These are phyloP conservation scores for Vachellia pachyceras DNA, from an alignment of 306 rosid species.

Conservation along the genomic window DNA sequence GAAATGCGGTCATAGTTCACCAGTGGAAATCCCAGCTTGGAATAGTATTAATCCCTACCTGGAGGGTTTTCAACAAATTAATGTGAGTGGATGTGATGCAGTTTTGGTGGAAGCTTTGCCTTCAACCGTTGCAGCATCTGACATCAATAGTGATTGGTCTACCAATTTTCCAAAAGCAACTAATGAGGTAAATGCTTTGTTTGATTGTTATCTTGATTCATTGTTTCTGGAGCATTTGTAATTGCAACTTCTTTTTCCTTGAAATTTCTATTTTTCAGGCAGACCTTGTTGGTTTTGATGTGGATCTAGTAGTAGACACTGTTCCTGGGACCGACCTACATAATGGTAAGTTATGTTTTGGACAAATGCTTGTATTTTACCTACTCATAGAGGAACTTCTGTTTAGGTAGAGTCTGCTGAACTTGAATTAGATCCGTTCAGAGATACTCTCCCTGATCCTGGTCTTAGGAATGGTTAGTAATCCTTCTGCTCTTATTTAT, in stretches of 20 bases:
- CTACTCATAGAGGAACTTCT: slow-evolving; percentile 27
- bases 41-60: slow-evolving; percentile 27
- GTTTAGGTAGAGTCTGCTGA: slow-evolving; percentile 49
- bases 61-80: slow-evolving; percentile 31
- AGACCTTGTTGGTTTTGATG: slow-evolving; percentile 31
- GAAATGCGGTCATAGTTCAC: slow-evolving; percentile 26
- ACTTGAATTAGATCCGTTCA: slow-evolving; percentile 56
- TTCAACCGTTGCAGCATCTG: slow-evolving; percentile 28
- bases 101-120: slow-evolving; percentile 30
- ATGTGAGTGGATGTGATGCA: slow-evolving; percentile 9
- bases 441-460: slow-evolving; percentile 48
- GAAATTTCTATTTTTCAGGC: slow-evolving; percentile 43
- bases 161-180: slow-evolving; percentile 34
- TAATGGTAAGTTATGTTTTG: slow-evolving; percentile 44
- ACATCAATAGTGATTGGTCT: slow-evolving; percentile 28
- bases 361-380: not conserved
- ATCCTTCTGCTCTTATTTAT: slow-evolving; percentile 17
- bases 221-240: slow-evolving; percentile 5
- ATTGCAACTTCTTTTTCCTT: slow-evolving; percentile 22
- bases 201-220: not conserved
- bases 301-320: slow-evolving; percentile 5
- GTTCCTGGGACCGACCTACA: slow-evolving; percentile 12
- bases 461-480: slow-evolving; percentile 52
- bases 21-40: slow-evolving; percentile 28
- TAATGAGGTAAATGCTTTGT: slow-evolving; percentile 41